Base-by-base conservation (phyloP, 2,329 filamentous ascomycete species). In the Aureobasidium melanogenum region DNA sequence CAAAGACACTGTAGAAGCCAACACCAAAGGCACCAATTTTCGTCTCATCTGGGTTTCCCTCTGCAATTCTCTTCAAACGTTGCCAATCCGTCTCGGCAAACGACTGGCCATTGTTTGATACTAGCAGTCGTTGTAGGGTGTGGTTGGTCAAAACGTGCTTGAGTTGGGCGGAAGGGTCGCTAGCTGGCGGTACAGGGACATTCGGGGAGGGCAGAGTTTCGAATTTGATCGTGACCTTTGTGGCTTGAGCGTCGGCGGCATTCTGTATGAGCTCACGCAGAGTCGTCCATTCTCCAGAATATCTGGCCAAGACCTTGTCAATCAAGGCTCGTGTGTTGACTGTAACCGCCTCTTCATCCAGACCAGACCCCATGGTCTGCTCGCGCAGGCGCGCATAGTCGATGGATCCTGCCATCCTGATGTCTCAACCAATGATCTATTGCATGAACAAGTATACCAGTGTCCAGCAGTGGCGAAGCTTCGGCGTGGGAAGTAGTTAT, bases 1-100 rank as follows among this genome's bases (percentile, higher is more conserved):
- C 90, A 73, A 99, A 99, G 41, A 97, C 93, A 72, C 90, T 96
- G 80, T 99, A 99, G 77, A 99, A 99, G 2, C 94, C 94, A 34
- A 99, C 94, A 66, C 94, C 94, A 72, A 99, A 99, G 3, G 94
- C 95, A 60, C 94, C 94, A 69, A 99, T 99, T 79, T 99, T 99
- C 50, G 92, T 97, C 76, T 99, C 94, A 73, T 99, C 94, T 0
- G 94, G 94, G 70, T 99, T 99, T 50, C 94, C 95, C 73, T 99
- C 94, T n/a, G 94, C 95, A 65, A 99, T 99, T 64, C 93, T 86
- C 79, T 97, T 97, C 66, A 99, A 73, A 59, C 94, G 84, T 48
- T 86, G 86, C 94, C 94, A 99, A 74, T 99, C 94, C 19, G 91
- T 95, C 68, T 88, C 84, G 56, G 85, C 88, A 70, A 99, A 99